phyloP scores from a whole-genome alignment of 306 rosid species.

The Luffa aegyptiaca region DNA sequence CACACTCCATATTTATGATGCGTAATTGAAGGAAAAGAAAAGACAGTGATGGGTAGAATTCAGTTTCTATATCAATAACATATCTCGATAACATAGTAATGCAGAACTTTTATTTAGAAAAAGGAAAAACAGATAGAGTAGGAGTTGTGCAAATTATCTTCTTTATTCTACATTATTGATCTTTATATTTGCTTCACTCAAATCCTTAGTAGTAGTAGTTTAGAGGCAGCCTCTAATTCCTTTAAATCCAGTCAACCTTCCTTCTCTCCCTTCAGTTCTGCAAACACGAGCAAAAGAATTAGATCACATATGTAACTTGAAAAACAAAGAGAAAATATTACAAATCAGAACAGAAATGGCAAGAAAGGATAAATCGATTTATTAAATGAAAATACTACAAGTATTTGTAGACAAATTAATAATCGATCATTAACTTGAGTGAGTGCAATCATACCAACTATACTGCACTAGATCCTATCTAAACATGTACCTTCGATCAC shows the following conservation, averaged over 20 bases:
- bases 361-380: neutral
- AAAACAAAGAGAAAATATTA: neutral
- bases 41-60: neutral
- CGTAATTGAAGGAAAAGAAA: too few species aligned
- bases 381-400: neutral
- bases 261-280: constrained; percentile 3
- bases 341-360: neutral
- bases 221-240: neutral
- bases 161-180: neutral
- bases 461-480: neutral
- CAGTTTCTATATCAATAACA: neutral
- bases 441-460: neutral
- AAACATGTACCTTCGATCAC: too few species aligned
- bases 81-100: neutral
- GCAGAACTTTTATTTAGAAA: neutral
- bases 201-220: neutral
- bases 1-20: too few species aligned
- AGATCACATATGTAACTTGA: neutral
- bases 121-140: neutral
- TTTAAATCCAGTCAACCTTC: neutral
- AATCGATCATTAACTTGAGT: too few species aligned
- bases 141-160: neutral
- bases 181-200: neutral
- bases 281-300: neutral
- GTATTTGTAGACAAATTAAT: neutral